A percentile compares a stretch with the other conserved stretches of the same genome.
Evolutionary conservation across 2,329 filamentous ascomycete genomes (phyloP).

Genomic region (Magnaporthales sp.): DNA sequence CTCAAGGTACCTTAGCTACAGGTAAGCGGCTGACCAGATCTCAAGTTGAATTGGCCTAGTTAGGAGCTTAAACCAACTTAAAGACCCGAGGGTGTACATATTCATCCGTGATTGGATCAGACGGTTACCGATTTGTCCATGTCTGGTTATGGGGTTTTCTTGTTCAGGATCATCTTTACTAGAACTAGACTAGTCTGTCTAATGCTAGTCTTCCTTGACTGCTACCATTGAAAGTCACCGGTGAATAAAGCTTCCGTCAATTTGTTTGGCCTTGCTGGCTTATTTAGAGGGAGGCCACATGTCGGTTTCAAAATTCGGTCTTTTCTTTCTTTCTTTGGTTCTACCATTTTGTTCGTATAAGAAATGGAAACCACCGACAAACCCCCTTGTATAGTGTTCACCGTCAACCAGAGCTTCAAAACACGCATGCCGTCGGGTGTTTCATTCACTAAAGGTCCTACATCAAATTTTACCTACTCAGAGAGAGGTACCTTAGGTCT

Average conservation of each 20-base stretch:
- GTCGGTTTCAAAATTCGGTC: background rate
- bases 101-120: background rate
- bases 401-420: too few species aligned
- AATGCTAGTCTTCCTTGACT: background rate
- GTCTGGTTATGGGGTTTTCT: background rate
- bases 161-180: background rate
- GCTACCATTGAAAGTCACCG: background rate
- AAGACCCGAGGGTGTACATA: background rate
- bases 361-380: too few species aligned
- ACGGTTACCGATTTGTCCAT: background rate
- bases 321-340: background rate
- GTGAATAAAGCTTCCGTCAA: background rate
- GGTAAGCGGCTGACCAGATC: background rate
- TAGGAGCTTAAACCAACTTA: background rate
- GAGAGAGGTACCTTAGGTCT: constrained; percentile 53
- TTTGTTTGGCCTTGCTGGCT: background rate
- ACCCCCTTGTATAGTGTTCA: too few species aligned
- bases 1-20: background rate
- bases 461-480: background rate
- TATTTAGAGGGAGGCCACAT: too few species aligned
- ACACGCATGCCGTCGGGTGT: background rate
- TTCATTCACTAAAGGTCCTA: background rate
- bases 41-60: background rate
- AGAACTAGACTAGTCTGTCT: background rate
- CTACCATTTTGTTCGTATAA: background rate